phyloP scores from a whole-genome alignment of 2,329 filamentous ascomycete species.

The Penicillium sp. region DNA sequence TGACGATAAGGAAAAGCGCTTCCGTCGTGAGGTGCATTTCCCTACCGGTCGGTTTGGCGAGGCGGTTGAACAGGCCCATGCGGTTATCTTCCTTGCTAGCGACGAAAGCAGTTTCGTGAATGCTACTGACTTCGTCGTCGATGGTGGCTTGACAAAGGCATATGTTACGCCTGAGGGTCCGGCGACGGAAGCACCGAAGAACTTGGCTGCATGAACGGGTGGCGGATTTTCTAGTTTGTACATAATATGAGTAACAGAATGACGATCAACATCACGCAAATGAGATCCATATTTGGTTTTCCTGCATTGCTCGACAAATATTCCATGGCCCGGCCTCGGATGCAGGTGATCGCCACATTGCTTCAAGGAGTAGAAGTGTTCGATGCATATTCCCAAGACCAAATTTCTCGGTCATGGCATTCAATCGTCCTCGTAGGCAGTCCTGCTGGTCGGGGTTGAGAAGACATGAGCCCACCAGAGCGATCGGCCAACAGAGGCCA shows the following conservation, averaged over 20 bases:
- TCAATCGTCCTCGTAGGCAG: slow-evolving; percentile 32
- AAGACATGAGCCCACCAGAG: slow-evolving; percentile 33
- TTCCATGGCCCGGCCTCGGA: slow-evolving; percentile 45
- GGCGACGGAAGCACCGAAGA: slow-evolving; percentile 53
- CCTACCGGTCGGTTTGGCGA: slow-evolving; percentile 87
- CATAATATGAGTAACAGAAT: slow-evolving; percentile 11
- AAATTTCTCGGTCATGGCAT: slow-evolving; percentile 33
- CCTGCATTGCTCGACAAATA: slow-evolving; percentile 48
- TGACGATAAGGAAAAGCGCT: slow-evolving; percentile 77
- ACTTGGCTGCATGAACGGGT: slow-evolving; percentile 35
- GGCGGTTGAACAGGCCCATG: slow-evolving; percentile 86
- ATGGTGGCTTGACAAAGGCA: slow-evolving; percentile 89
- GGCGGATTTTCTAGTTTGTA: slow-evolving; percentile 12
- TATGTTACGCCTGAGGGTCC: slow-evolving; percentile 69
- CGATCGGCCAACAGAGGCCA: slow-evolving; percentile 37
- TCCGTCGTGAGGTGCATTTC: slow-evolving; percentile 85
- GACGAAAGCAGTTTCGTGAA: slow-evolving; percentile 90
- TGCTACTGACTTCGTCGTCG: slow-evolving; percentile 88
- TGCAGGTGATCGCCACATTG: slow-evolving; percentile 43
- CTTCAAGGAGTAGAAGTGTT: slow-evolving; percentile 45
- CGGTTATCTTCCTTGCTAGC: slow-evolving; percentile 81
- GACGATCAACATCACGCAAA: slow-evolving; percentile 42
- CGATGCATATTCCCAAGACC: slow-evolving; percentile 50
- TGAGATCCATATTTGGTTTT: slow-evolving; percentile 51
- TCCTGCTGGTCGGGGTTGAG: slow-evolving; percentile 22